These are phyloP conservation scores for Neostapfia colusana DNA, from an alignment of 176 grass and related monocot species.

Conservation along the genomic window DNA sequence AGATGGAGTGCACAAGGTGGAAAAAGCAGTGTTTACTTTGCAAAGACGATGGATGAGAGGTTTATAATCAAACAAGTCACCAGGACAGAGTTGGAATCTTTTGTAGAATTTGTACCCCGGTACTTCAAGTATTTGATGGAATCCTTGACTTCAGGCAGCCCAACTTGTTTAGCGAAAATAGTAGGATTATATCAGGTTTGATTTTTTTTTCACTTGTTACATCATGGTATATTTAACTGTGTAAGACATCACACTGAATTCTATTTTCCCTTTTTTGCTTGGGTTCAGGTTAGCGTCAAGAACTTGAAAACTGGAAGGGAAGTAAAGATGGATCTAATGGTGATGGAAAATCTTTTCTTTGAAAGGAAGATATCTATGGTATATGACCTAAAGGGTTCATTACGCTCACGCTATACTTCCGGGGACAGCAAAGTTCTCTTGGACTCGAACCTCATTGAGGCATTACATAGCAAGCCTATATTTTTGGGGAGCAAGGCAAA, in stretches of 20 bases:
- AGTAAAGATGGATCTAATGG: conserved; percentile 87
- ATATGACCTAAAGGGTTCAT: conserved; percentile 96
- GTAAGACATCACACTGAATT: conserved; percentile 22
- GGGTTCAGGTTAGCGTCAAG: conserved; percentile 71
- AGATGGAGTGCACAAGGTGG: conserved; percentile 92
- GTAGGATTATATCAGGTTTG: conserved; percentile 95
- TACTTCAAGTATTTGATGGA: conserved; percentile 88
- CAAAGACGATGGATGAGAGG: conserved; percentile 91
- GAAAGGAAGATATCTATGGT: conserved; percentile 81
- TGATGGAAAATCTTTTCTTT: conserved; percentile 99
- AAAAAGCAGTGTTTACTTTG: conserved; percentile 99
- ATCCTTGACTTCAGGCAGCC: conserved; percentile 68
- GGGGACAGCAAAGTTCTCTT: conserved; percentile 78
- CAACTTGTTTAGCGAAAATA: conserved; percentile 87
- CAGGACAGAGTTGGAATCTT: conserved; percentile 89
- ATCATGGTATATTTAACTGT: not conserved
- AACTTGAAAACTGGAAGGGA: conserved; percentile 72
- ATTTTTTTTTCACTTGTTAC: not conserved
- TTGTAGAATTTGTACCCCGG: conserved; percentile 77
- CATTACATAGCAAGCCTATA: conserved; percentile 81
- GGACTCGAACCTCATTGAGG: conserved; percentile 87
- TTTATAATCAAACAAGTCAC: conserved; percentile 96
- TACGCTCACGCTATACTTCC: conserved; percentile 81
- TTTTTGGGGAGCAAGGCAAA: conserved; percentile 86
- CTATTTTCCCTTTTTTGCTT: conserved; percentile 33